Percentiles rank a stretch among this genome's conserved stretches.
These are phyloP conservation scores for Lagerstroemia speciosa DNA, from an alignment of 345 rosid species.

Conservation along the genomic window DNA sequence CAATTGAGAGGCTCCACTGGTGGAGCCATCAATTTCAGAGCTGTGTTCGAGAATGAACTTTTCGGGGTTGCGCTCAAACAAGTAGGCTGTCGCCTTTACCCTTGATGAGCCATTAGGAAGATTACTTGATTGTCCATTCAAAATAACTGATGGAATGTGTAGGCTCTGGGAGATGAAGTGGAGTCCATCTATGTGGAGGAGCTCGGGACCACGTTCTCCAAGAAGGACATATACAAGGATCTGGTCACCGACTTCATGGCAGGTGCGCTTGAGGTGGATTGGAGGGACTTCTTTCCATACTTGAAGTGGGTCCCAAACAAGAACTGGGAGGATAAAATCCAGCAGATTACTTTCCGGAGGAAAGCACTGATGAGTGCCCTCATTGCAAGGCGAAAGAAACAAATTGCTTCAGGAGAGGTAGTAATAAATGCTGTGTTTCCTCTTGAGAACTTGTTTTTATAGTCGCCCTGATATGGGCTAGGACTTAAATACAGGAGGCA, in stretches of 20 bases:
- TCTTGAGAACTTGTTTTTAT: background rate
- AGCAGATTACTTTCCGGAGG: constrained; percentile 37
- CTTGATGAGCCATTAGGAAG: background rate
- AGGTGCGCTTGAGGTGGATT: constrained; percentile 77
- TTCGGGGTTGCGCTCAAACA: constrained; percentile 60
- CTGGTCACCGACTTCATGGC: constrained; percentile 70
- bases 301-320: constrained; percentile 71
- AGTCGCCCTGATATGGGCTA: background rate
- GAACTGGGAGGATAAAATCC: constrained; percentile 41
- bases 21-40: constrained; percentile 57
- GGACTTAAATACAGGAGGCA: constrained; percentile 28
- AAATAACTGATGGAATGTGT: constrained; percentile 1
- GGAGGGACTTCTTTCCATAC: constrained; percentile 96
- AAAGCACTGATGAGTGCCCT: constrained; percentile 60
- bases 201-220: constrained; percentile 47
- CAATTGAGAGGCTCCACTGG: constrained; percentile 25
- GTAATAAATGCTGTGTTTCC: background rate
- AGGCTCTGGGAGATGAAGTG: constrained; percentile 63
- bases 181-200: constrained; percentile 60
- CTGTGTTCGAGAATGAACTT: constrained; percentile 64
- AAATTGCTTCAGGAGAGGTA: constrained; percentile 48
- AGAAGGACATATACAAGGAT: constrained; percentile 39
- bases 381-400: constrained; percentile 13
- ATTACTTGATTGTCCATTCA: background rate
- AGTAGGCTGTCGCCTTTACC: constrained; percentile 29